A percentile compares a stretch with the other conserved stretches of the same genome.
Conservation (phyloP, 495 filamentous ascomycete genomes). For the Astrothelium subdiscretum region DNA sequence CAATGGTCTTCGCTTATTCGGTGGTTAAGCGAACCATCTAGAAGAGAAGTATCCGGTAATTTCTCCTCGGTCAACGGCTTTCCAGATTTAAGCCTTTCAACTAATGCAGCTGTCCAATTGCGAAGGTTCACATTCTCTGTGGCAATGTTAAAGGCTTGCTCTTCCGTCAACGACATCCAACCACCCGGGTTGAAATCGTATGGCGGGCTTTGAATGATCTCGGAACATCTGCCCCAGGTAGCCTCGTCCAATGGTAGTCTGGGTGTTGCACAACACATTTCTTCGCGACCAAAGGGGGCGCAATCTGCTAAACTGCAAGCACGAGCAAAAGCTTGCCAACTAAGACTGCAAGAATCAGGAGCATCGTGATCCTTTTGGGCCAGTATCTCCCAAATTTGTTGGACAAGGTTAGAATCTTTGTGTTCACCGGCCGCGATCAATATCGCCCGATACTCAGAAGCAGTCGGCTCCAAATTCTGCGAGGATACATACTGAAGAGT, state of each 20-base stretch:
- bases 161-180: background rate
- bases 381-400: background rate
- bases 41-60: background rate
- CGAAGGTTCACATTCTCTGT: background rate
- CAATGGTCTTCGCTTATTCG: background rate
- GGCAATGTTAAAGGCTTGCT: background rate
- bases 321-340: background rate
- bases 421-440: background rate
- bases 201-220: background rate
- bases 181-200: background rate
- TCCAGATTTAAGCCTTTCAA: background rate
- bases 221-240: background rate
- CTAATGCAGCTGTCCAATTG: background rate
- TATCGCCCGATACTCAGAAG: background rate
- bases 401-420: background rate
- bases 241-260: no score
- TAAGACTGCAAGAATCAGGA: background rate
- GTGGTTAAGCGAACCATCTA: background rate
- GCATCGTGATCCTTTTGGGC: background rate
- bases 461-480: background rate
- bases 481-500: background rate
- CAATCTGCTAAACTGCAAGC: background rate
- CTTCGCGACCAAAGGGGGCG: background rate
- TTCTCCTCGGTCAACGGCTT: background rate
- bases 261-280: background rate